phyloP scores from a whole-genome alignment of 2,329 filamentous ascomycete genomes.

The Fusarium ambrosium region DNA sequence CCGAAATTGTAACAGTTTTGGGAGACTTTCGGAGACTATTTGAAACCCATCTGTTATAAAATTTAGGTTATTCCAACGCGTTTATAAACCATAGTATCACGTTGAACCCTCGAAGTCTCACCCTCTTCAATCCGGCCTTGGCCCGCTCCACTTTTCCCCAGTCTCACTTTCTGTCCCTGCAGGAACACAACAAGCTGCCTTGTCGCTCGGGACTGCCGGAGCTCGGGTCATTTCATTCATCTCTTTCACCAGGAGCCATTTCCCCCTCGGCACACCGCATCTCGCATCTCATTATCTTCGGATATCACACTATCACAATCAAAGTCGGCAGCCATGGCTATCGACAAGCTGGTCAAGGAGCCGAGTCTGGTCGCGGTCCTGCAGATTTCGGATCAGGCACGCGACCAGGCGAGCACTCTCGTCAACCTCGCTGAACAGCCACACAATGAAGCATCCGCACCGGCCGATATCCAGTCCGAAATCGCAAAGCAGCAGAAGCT shows the following conservation, averaged over 20 bases:
- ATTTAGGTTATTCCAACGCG: neutral
- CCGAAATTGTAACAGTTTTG: neutral
- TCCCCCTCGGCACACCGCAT: neutral
- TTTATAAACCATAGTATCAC: neutral
- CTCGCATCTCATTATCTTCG: neutral
- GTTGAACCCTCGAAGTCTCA: neutral
- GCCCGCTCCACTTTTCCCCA: slow-evolving; percentile 6
- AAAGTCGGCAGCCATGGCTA: slow-evolving; percentile 49
- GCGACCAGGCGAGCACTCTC: slow-evolving; percentile 77
- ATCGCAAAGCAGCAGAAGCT: slow-evolving; percentile 83
- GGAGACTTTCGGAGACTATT: neutral
- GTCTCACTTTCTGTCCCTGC: slow-evolving; percentile 7
- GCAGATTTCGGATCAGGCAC: slow-evolving; percentile 78
- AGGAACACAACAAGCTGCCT: slow-evolving; percentile 25
- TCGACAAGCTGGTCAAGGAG: slow-evolving; percentile 58
- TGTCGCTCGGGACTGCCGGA: neutral
- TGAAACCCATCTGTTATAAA: neutral
- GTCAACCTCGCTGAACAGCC: slow-evolving; percentile 67
- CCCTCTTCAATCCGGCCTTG: neutral
- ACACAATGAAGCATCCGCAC: slow-evolving; percentile 55
- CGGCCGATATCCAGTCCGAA: slow-evolving; percentile 66
- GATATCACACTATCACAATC: neutral
- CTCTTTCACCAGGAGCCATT: slow-evolving; percentile 5
- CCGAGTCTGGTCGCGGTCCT: slow-evolving; percentile 75
- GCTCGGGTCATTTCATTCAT: slow-evolving; percentile 7